Percentiles rank a stretch among this genome's conserved stretches.
Evolutionary conservation across 768 basidiomycete species (phyloP).

Genomic region (Leccinum sublutescens): DNA sequence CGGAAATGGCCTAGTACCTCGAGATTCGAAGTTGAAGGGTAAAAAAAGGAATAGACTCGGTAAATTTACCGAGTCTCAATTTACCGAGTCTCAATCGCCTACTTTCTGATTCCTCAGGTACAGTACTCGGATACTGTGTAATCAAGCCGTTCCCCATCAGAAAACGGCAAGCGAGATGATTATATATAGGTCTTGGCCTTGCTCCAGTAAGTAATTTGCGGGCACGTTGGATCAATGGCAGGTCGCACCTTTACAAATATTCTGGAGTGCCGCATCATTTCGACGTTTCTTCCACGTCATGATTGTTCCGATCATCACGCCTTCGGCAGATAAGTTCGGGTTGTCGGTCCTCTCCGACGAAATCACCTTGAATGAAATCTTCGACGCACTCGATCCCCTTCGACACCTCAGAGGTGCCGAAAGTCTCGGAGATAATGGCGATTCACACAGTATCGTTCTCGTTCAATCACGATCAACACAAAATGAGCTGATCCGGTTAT

Average conservation of each 20-base stretch:
- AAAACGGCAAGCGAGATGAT: background rate
- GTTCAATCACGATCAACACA: constrained; percentile 50
- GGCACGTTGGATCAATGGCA: background rate
- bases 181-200: background rate
- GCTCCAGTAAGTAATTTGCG: background rate
- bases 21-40: background rate
- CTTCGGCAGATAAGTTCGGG: constrained; percentile 6
- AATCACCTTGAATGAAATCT: constrained; percentile 50
- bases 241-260: background rate
- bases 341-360: constrained; percentile 22
- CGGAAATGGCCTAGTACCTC: background rate
- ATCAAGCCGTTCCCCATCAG: background rate
- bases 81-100: background rate
- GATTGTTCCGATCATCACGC: background rate
- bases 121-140: background rate
- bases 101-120: background rate
- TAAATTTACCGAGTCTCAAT: background rate
- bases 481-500: constrained; percentile 47
- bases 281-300: constrained; percentile 5
- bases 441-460: constrained; percentile 44
- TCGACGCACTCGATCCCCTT: constrained; percentile 58
- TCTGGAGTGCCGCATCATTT: background rate
- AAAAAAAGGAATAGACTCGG: background rate
- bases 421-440: constrained; percentile 23
- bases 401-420: constrained; percentile 53